Base-by-base conservation (phyloP, 1,139 yeast species). In the Torulaspora globosa region DNA sequence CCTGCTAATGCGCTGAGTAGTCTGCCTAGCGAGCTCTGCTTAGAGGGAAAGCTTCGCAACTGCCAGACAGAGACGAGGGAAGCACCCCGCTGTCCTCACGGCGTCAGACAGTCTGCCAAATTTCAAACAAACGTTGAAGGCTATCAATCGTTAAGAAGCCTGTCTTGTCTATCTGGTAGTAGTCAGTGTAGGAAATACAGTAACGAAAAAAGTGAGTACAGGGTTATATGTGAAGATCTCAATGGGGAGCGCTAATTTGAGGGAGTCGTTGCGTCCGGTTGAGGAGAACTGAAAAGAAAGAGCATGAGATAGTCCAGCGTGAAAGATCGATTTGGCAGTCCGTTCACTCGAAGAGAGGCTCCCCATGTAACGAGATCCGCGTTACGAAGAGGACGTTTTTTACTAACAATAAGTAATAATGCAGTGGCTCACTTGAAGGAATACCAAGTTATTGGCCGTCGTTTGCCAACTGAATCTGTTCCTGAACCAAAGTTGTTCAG, bases 401-500 rank as follows among this genome's bases (percentile, higher is more conserved):
- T 47, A 47, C 50, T 47, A 47, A 47, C 50, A 47, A 37, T 12
- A 19, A 24, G 16, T 7, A 23, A 23, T 11, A 31, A 19, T 11
- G 38, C 56, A 74, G 79, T 83, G 89, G 80, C 90, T 79, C 89
- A 95, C 84, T 86, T 89, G 77, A 86, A 84, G 83, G 97, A 92
- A 84, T 90, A 90, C 82, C 97, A 92, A 83, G 97, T 92, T 75
- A 92, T 92, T 78, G 99, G 99, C 80, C 96, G 99, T 79, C 95
- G 95, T 80, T 89, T 92, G 77, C 98, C 99, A 68, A 89, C 96
- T 71, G 97, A 89, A 78, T 78, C 90, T 71, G 96, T 85, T 72
- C 97, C 97, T 70, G 96, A 89, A 80, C 99, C 98, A 78, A 92
- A 92, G 84, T 88, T 92, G 80, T 92, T 84, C 96, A 89, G 98